These are phyloP conservation scores for Mycena metata DNA, from an alignment of 768 basidiomycete genomes.

Conservation along the genomic window DNA sequence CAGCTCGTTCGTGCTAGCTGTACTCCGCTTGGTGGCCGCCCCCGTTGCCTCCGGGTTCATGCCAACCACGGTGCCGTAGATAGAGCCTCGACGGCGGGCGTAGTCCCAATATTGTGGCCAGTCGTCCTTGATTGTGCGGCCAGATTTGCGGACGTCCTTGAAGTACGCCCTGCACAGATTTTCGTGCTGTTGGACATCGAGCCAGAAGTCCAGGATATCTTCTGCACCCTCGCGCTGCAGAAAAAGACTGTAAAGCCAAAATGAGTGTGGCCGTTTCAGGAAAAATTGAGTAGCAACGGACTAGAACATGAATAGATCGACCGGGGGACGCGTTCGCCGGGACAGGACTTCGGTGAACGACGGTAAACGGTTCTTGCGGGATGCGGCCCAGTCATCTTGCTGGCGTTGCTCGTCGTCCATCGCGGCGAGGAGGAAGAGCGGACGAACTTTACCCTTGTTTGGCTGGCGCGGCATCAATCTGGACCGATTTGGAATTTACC, in stretches of 20 bases:
- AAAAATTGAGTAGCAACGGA: constrained; percentile 59
- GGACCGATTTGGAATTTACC: too few species aligned
- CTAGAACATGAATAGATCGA: constrained; percentile 99
- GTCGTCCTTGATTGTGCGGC: constrained; percentile 92
- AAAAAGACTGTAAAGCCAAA: constrained; percentile 75
- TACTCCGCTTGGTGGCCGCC: constrained; percentile 78
- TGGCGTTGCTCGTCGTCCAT: constrained; percentile 72
- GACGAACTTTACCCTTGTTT: constrained; percentile 12
- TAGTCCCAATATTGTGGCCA: constrained; percentile 99
- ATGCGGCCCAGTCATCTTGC: constrained; percentile 82
- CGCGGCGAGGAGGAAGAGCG: constrained; percentile 27
- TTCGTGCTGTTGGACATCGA: constrained; percentile 99
- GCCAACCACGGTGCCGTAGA: constrained; percentile 92
- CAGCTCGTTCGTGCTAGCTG: constrained; percentile 82
- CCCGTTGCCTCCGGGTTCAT: constrained; percentile 65
- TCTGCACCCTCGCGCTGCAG: constrained; percentile 96
- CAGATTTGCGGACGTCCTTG: constrained; percentile 97
- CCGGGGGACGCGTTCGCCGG: constrained; percentile 91
- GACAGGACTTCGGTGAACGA: constrained; percentile 93
- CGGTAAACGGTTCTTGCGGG: constrained; percentile 83
- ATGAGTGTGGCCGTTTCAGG: constrained; percentile 27
- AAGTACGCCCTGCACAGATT: constrained; percentile 99
- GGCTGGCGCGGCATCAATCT: neutral
- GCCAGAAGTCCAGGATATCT: constrained; percentile 98
- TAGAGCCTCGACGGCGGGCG: constrained; percentile 91